Conservation (phyloP, 176 grass and related monocot species). For the Zea luxurians region DNA sequence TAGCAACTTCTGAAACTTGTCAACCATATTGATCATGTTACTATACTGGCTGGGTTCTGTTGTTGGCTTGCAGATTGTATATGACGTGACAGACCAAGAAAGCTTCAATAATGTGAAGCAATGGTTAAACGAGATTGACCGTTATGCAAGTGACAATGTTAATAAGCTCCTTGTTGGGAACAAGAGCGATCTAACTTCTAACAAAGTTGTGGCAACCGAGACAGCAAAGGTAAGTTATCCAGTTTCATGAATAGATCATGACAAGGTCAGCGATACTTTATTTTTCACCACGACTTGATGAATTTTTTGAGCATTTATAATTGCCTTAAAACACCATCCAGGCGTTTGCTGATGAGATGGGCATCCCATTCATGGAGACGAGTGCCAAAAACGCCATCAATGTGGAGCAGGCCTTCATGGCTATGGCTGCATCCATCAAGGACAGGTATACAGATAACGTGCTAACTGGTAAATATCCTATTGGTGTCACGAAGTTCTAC, state of each 20-base stretch:
- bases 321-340: slow-evolving; percentile 25
- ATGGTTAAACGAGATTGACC: slow-evolving; percentile 90
- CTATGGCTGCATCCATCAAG: slow-evolving; percentile 67
- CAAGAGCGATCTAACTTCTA: slow-evolving; percentile 75
- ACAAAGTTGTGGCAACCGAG: slow-evolving; percentile 72
- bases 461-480: not conserved
- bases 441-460: slow-evolving; percentile 48
- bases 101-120: slow-evolving; percentile 97
- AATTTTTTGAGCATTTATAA: not conserved
- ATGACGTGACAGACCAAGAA: slow-evolving; percentile 94
- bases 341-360: slow-evolving; percentile 94
- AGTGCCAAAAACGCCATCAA: slow-evolving; percentile 90
- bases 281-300: not conserved
- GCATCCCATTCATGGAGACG: slow-evolving; percentile 88
- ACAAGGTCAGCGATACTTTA: not conserved
- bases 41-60: not conserved
- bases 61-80: slow-evolving; percentile 62
- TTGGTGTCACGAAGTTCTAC: too few species aligned
- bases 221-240: slow-evolving; percentile 60
- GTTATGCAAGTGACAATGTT: slow-evolving; percentile 89
- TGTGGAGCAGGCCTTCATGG: slow-evolving; percentile 75
- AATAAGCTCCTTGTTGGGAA: slow-evolving; percentile 96
- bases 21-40: not conserved
- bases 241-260: not conserved
- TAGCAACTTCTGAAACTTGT: slow-evolving; percentile 6